Base-by-base conservation (phyloP, 2,329 filamentous ascomycete genomes). In the Aspergillus bombycis region DNA sequence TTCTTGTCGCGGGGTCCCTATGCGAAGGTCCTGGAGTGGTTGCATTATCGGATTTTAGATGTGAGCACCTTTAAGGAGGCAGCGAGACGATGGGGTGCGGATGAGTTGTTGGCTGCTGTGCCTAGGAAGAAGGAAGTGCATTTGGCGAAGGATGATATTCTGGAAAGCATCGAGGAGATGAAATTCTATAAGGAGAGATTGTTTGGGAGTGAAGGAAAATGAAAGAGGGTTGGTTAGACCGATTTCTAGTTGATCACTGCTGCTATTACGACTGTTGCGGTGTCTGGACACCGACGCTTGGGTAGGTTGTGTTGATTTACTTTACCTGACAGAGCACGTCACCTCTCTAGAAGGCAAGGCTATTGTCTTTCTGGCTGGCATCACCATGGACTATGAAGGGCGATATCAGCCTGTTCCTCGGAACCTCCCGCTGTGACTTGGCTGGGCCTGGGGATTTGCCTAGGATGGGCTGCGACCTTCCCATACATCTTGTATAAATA, bases 81-180 rank as follows among this genome's bases (percentile, higher is more conserved):
- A 26, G 91, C 89, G 21, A 86, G 88, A 67, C 85, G 94, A 53
- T 99, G 95, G 94, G 89, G 88, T 50, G 83, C 84, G 1, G 76
- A 82, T n/a, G 83, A 86, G 9, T 76, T 91, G 10, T 73, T 91
- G 65, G 81, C 82, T 61, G 81, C 83, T 52, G 88, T 86, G 32
- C 94, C 94, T 14, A 78, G 74, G 66, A 98, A 98, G 83, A 86
- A 86, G 74, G 88, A 86, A 43, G 81, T 89, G 58, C 95, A 99
- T 80, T 88, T 94, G 78, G 95, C 95, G 0, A 88, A 86, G 71
- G 88, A 92, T 61, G 95, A 99, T 78, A 97, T 99, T 62, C 78
- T 97, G 65, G 95, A 99, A 82, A 98, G 94, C 78, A 97, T 99
- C 66, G 89, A 86, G 61, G 95, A 99, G 82, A 94, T 94, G 60